Base-by-base conservation (phyloP, 106 monocot species). In the Ottelia alismoides region DNA sequence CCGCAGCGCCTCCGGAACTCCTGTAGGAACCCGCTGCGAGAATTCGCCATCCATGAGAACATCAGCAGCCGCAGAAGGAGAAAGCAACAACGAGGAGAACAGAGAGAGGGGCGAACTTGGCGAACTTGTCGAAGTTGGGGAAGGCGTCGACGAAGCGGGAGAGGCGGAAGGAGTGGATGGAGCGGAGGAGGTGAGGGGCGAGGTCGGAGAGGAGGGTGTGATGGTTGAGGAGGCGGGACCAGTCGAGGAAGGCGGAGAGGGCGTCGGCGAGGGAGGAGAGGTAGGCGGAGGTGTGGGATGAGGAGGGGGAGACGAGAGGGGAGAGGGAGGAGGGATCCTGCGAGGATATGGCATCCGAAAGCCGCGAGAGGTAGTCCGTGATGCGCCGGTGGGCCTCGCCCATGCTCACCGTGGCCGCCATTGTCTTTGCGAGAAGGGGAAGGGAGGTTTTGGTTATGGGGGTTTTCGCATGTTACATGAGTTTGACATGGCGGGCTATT, bases 1-100 rank as follows among this genome's bases (percentile, higher is more conserved):
- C 28, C 78, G 78, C 68, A 96, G 45, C 18, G 84, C 94, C 94
- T 96, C 62, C 94, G 59, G 52, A 96, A 96, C 73, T 96, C 94
- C 74, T 76, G 88, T 62, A 88, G 60, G 57, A 96, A 96, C 16
- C 73, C 85, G 73, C 94, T 89, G 76, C 27, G 19, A 47, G 17
- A 2, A 21, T 32, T n/a, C n/a, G n/a, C n/a, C n/a, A n/a, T n/a
- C n/a, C n/a, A n/a, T n/a, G n/a, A n/a, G n/a, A n/a, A n/a, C n/a
- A n/a, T n/a, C n/a, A n/a, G n/a, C n/a, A n/a, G n/a, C n/a, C n/a
- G n/a, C n/a, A n/a, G n/a, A n/a, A n/a, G n/a, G n/a, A n/a, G n/a
- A n/a, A n/a, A n/a, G n/a, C n/a, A n/a, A n/a, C n/a, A n/a, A n/a
- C n/a, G n/a, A n/a, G n/a, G n/a, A n/a, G n/a, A n/a, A n/a, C n/a